Conservation (phyloP, 2,329 filamentous ascomycete genomes). For the Monosporascus sp. region DNA sequence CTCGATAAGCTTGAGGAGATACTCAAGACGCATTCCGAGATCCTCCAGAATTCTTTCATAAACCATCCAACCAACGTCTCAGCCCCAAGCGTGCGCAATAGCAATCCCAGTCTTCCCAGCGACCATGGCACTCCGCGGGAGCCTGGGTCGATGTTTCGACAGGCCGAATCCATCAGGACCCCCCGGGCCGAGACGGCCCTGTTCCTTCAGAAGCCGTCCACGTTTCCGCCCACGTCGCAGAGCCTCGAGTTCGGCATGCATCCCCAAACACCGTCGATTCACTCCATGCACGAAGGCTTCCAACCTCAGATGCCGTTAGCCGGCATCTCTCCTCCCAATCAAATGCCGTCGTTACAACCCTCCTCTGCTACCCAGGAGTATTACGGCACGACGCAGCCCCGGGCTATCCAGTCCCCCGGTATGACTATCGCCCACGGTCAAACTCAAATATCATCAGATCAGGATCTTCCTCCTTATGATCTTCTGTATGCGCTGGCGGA, state of each 20-base stretch:
- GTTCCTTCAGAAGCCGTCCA: slow-evolving; percentile 57
- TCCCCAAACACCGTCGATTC: slow-evolving; percentile 37
- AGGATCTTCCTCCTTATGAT: slow-evolving; percentile 71
- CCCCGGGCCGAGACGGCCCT: slow-evolving; percentile 54
- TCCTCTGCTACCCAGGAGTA: slow-evolving; percentile 45
- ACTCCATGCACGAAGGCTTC: slow-evolving; percentile 44
- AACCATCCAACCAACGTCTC: slow-evolving; percentile 29
- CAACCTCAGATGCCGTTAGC: slow-evolving; percentile 38
- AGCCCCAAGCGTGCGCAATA: slow-evolving; percentile 41
- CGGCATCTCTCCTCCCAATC: slow-evolving; percentile 35
- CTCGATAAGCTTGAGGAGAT: slow-evolving; percentile 66
- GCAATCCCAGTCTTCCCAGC: slow-evolving; percentile 47
- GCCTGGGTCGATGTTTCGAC: slow-evolving; percentile 40
- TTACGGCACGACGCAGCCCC: slow-evolving; percentile 37
- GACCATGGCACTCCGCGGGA: slow-evolving; percentile 55
- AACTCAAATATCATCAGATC: slow-evolving; percentile 48
- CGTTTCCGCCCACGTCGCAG: slow-evolving; percentile 42
- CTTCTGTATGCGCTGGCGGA: slow-evolving; percentile 68
- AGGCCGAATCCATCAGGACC: slow-evolving; percentile 45
- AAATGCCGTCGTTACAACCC: slow-evolving; percentile 30
- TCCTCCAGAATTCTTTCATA: slow-evolving; percentile 54
- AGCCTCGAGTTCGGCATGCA: slow-evolving; percentile 47
- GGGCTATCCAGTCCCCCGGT: slow-evolving; percentile 53
- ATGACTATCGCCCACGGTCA: slow-evolving; percentile 47
- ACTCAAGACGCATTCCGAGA: slow-evolving; percentile 60